These are phyloP conservation scores for Penicillium longicatenatum DNA, from an alignment of 495 filamentous ascomycete genomes.

Conservation along the genomic window DNA sequence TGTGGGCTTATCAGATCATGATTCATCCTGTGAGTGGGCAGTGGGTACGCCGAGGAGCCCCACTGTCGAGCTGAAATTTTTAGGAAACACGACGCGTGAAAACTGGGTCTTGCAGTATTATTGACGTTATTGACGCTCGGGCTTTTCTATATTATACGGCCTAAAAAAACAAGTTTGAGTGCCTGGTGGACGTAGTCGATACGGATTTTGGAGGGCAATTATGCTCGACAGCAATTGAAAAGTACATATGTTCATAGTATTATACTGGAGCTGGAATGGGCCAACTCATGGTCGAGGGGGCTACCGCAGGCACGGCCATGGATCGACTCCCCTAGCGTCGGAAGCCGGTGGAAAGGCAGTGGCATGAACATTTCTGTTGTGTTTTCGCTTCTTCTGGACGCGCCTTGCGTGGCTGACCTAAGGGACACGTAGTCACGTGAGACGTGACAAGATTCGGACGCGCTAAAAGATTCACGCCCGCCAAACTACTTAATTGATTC, in stretches of 20 bases:
- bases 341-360: conserved; percentile 30
- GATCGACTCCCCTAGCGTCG: conserved; percentile 33
- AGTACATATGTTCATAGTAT: no score
- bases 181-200: neutral
- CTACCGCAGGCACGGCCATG: conserved; percentile 26
- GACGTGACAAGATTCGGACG: conserved; percentile 47
- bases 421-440: conserved; percentile 42
- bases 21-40: conserved; percentile 11
- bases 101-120: conserved; percentile 18
- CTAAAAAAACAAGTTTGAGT: neutral
- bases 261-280: neutral
- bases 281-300: conserved; percentile 18
- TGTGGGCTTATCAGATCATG: conserved; percentile 33
- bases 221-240: neutral
- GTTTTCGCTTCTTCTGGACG: conserved; percentile 14
- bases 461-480: conserved; percentile 44
- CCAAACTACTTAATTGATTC: conserved; percentile 32
- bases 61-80: conserved; percentile 26
- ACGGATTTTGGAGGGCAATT: neutral
- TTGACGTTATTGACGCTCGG: conserved; percentile 6
- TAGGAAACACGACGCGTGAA: conserved; percentile 11
- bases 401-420: conserved; percentile 22
- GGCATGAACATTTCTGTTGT: conserved; percentile 26
- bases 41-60: conserved; percentile 14
- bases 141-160: neutral